Evolutionary conservation across 257 asterid species (phyloP).

Genomic region (Fraxinus anomala): DNA sequence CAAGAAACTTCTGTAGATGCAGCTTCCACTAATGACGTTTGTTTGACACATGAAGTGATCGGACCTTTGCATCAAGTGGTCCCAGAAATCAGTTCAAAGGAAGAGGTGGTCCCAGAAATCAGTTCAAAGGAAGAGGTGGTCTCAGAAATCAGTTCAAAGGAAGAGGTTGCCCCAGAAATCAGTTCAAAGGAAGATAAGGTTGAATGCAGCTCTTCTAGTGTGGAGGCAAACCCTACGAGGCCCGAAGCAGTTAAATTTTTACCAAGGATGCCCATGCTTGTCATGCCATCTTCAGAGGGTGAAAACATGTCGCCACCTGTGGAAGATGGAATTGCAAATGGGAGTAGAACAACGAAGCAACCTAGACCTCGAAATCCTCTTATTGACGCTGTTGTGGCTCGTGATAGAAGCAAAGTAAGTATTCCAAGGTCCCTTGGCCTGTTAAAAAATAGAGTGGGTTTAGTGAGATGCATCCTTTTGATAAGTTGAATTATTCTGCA

Average conservation of each 20-base stretch:
- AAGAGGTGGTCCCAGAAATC: not conserved
- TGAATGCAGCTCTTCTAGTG: constrained; percentile 17
- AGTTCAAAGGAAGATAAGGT: constrained; percentile 30
- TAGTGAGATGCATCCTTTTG: constrained; percentile 27
- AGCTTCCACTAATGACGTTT: constrained; percentile 21
- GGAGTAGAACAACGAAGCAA: constrained; percentile 44
- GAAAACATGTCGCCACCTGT: constrained; percentile 41
- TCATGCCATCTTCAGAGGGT: constrained; percentile 36
- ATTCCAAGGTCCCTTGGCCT: constrained; percentile 7
- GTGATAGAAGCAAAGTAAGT: constrained; percentile 82
- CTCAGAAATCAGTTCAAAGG: constrained; percentile 19
- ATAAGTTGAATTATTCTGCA: constrained; percentile 49
- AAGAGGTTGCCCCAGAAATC: constrained; percentile 24
- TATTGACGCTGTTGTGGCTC: constrained; percentile 68
- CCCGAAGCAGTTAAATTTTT: not conserved
- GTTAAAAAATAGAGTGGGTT: not conserved
- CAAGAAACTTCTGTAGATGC: constrained; percentile 28
- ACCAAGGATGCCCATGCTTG: constrained; percentile 21
- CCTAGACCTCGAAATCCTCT: constrained; percentile 71
- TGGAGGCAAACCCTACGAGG: constrained; percentile 21
- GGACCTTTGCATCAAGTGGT: constrained; percentile 27
- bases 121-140: not conserved
- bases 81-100: constrained; percentile 15
- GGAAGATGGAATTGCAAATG: constrained; percentile 50
- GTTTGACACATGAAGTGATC: constrained; percentile 13